These are phyloP conservation scores for Cladosporium phlei DNA, from an alignment of 2,329 filamentous ascomycete genomes.

Conservation along the genomic window DNA sequence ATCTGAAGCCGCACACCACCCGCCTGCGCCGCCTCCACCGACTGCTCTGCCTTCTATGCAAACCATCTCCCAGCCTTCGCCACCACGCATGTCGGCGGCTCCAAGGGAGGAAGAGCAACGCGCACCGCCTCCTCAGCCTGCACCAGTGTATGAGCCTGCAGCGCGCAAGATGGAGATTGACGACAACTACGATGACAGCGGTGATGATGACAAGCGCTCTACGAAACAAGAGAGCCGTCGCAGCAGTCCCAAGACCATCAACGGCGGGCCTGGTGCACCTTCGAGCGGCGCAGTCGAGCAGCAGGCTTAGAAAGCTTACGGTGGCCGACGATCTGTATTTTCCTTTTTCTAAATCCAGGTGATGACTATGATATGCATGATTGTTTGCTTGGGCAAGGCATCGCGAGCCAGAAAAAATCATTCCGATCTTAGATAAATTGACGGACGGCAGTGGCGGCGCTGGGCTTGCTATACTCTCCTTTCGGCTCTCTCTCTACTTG, in stretches of 20 bases:
- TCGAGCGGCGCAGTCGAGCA: slow-evolving; percentile 3
- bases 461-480: too few species aligned
- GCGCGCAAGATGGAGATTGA: slow-evolving; percentile 95
- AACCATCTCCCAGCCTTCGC: slow-evolving; percentile 44
- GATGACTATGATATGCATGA: background rate
- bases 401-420: too few species aligned
- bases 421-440: too few species aligned
- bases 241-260: slow-evolving; percentile 36
- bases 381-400: background rate
- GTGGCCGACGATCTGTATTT: too few species aligned
- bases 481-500: too few species aligned
- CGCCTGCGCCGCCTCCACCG: slow-evolving; percentile 43
- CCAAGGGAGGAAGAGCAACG: slow-evolving; percentile 41
- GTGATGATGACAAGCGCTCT: slow-evolving; percentile 67
- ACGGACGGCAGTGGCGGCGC: too few species aligned
- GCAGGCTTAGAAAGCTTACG: background rate
- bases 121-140: slow-evolving; percentile 21
- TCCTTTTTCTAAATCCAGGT: too few species aligned
- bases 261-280: slow-evolving; percentile 16
- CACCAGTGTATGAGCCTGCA: slow-evolving; percentile 66
- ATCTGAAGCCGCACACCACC: slow-evolving; percentile 86
- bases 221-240: slow-evolving; percentile 43
- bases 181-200: slow-evolving; percentile 94
- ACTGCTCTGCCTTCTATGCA: slow-evolving; percentile 48
- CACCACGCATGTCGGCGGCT: slow-evolving; percentile 49